Conservation (phyloP, 306 rosid genomes). For the Canavalia gladiata region DNA sequence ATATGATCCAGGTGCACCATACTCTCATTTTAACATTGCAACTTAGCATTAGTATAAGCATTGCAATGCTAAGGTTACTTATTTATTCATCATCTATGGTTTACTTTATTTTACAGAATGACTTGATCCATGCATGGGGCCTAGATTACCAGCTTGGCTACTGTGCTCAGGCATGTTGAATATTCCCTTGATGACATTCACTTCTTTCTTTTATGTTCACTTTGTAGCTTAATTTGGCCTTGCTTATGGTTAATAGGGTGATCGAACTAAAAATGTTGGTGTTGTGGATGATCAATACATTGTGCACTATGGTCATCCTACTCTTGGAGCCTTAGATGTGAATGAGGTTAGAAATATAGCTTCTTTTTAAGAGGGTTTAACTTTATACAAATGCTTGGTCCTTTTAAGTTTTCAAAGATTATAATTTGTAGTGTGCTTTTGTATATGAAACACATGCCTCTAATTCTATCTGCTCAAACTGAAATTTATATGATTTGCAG, state of each 20-base stretch:
- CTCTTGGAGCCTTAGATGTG: constrained; percentile 69
- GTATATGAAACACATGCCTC: background rate
- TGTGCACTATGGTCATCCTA: constrained; percentile 72
- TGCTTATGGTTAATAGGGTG: constrained; percentile 60
- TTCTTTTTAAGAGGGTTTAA: background rate
- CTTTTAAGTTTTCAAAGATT: background rate
- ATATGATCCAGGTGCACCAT: constrained; percentile 78
- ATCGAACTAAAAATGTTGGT: constrained; percentile 76
- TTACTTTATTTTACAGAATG: constrained; percentile 60
- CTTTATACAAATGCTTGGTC: constrained; percentile 11
- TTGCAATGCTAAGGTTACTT: background rate
- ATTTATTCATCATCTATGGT: background rate
- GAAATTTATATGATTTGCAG: constrained; percentile 49
- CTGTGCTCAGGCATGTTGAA: constrained; percentile 80
- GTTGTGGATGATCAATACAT: constrained; percentile 87
- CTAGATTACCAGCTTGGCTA: constrained; percentile 82
- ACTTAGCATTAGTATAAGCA: background rate
- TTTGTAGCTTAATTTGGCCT: constrained; percentile 23
- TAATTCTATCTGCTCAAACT: constrained; percentile 12
- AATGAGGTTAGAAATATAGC: constrained; percentile 56
- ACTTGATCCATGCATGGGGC: constrained; percentile 92
- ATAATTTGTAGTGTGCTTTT: background rate
- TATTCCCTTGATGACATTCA: background rate
- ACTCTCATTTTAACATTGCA: background rate
- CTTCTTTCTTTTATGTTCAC: background rate